Evolutionary conservation across 805 yeast species (phyloP), one percentile per base, ranked within the genome.

Genomic region (Nadsonia fulvescens): DNA sequence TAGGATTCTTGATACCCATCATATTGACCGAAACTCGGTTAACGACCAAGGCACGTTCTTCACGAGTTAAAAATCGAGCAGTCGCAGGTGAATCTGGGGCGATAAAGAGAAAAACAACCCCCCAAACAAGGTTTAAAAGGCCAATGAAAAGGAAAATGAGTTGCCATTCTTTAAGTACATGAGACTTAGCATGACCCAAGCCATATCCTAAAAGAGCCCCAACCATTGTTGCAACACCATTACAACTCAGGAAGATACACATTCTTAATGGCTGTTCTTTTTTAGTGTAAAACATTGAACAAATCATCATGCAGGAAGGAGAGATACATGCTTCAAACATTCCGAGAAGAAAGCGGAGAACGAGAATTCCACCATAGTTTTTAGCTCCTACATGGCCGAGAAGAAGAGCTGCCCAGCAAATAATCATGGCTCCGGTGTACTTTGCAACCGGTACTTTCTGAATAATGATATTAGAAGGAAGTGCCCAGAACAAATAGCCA

Each of bases 211-310:
- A 14, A 10, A 24, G 23, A 6, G 23, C 27, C 2, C 23, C 18
- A 3, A 24, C 18, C 13, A 23, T 23, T 7, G 23, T 23, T 4
- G 27, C 27, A 14, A 24, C 19, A 3, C 23, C 18, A 4, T 22
- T 23, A 2, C 22, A 21, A n/a, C 22, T 18, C 8, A 24, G 19
- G 8, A 24, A 24, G 22, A 24, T 24, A n/a, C 22, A 21, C 14
- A 18, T 21, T 18, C 27, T 4, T 10, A 24, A 24, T 11, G 72
- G 70, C 21, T 66, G 64, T 28, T 44, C 48, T 4, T 27, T 28
- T 8, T 40, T 34, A 9, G 61, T 58, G 48, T 66, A 70, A 46
- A 66, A 70, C 72, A 67, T 66, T 13, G 74, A 63, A 20, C 68
- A 62, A 22, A 69, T 56, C 14, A 66, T 50, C 25, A 66, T 57